A percentile compares a stretch with the other conserved stretches of the same genome.
Evolutionary conservation across 2,329 filamentous ascomycete genomes (phyloP).

Genomic region (Exophiala spinifera): DNA sequence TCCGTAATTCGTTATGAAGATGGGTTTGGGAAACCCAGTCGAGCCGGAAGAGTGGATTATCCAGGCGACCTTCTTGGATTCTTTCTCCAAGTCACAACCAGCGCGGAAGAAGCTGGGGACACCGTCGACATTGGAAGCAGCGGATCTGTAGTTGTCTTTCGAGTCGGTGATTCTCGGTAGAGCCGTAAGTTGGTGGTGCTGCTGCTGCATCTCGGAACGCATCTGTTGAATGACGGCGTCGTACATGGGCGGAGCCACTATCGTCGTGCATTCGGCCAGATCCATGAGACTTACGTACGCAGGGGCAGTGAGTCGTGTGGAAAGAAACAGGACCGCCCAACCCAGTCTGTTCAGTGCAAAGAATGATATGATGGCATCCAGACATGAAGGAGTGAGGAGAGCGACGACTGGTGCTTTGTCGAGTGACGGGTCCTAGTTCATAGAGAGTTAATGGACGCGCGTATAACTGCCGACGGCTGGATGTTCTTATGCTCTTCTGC

Average conservation of each 20-base stretch:
- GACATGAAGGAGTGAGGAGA: conserved; percentile 7
- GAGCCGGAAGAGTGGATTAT: conserved; percentile 51
- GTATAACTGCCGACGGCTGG: no score
- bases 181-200: background rate
- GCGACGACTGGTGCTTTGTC: conserved; percentile 18
- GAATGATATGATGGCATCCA: conserved; percentile 18
- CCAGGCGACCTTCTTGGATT: conserved; percentile 34
- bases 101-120: conserved; percentile 9
- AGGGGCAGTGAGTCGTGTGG: conserved; percentile 50
- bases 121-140: background rate
- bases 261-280: conserved; percentile 39
- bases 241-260: conserved; percentile 6
- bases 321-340: conserved; percentile 54
- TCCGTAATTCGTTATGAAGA: conserved; percentile 39
- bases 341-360: conserved; percentile 55
- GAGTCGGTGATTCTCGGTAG: conserved; percentile 5
- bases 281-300: conserved; percentile 42
- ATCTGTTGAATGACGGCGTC: conserved; percentile 10
- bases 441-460: background rate
- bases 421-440: background rate
- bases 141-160: conserved; percentile 3
- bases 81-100: conserved; percentile 8
- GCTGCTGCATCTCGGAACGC: conserved; percentile 2
- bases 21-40: conserved; percentile 46
- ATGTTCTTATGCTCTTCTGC: no score